phyloP scores from a whole-genome alignment of 352 stramenopile genomes.

The Phytophthora foliorum region DNA sequence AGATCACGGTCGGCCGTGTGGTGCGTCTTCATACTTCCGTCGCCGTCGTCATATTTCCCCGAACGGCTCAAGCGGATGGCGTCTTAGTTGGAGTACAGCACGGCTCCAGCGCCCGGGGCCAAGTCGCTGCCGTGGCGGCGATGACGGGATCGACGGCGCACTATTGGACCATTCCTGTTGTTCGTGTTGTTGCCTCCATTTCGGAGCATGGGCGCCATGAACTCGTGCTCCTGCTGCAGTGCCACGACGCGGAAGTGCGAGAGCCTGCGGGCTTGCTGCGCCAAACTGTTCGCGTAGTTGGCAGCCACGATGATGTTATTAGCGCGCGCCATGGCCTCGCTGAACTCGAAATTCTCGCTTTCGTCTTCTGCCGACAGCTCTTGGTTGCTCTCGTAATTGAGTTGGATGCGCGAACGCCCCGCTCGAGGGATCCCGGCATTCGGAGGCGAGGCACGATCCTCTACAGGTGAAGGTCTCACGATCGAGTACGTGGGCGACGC shows the following conservation, averaged over 20 bases:
- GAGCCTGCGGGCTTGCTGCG: conserved; percentile 75
- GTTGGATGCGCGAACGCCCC: conserved; percentile 32
- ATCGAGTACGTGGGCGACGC: conserved; percentile 32
- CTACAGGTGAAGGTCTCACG: conserved; percentile 10
- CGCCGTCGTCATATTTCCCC: conserved; percentile 34
- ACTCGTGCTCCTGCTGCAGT: conserved; percentile 70
- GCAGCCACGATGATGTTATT: conserved; percentile 73
- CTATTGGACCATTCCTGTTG: conserved; percentile 25
- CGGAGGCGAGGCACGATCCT: conserved; percentile 18
- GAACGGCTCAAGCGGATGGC: conserved; percentile 22
- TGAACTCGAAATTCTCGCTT: conserved; percentile 45
- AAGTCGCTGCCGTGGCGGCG: conserved; percentile 30
- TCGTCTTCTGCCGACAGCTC: neutral
- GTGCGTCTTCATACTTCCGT: conserved; percentile 11
- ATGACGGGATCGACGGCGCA: conserved; percentile 42
- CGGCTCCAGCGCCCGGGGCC: conserved; percentile 21
- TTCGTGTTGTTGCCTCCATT: conserved; percentile 41
- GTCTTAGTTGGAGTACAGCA: conserved; percentile 42
- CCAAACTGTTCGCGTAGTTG: conserved; percentile 72
- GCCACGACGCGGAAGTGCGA: conserved; percentile 73
- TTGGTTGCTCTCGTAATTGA: conserved; percentile 34
- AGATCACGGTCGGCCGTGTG: conserved; percentile 33
- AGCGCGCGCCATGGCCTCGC: conserved; percentile 54
- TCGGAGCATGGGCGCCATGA: conserved; percentile 37
- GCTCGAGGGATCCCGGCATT: conserved; percentile 28